A percentile compares a stretch with the other conserved stretches of the same genome.
phyloP scores from a whole-genome alignment of 805 yeast species.

The Wickerhamiella vanderwaltii region DNA sequence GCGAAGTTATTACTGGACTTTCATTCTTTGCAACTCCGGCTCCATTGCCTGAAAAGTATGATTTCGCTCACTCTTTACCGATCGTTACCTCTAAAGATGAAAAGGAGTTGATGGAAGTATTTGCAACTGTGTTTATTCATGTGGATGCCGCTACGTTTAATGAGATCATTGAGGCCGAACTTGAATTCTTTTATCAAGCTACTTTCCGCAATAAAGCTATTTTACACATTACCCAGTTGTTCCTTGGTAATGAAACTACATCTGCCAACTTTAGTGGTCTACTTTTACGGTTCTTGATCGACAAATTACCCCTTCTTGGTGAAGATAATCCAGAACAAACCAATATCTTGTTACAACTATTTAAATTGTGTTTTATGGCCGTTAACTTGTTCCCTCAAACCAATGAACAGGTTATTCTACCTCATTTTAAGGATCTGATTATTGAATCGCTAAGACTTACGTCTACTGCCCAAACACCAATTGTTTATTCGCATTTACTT shows the following conservation, averaged over 20 bases:
- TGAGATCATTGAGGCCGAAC: slow-evolving; percentile 74
- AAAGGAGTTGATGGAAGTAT: slow-evolving; percentile 87
- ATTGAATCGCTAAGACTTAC: slow-evolving; percentile 66
- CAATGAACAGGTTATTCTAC: slow-evolving; percentile 78
- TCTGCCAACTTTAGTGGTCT: slow-evolving; percentile 85
- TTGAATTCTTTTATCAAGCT: slow-evolving; percentile 62
- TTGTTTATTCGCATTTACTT: slow-evolving; percentile 76
- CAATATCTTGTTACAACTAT: slow-evolving; percentile 69
- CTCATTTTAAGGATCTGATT: slow-evolving; percentile 75
- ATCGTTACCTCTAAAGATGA: slow-evolving; percentile 85
- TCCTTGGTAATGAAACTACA: slow-evolving; percentile 86
- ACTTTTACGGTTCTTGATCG: slow-evolving; percentile 59
- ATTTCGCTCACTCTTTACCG: slow-evolving; percentile 61
- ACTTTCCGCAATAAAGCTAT: slow-evolving; percentile 76
- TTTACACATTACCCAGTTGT: slow-evolving; percentile 84
- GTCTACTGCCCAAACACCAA: slow-evolving; percentile 80
- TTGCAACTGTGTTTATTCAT: slow-evolving; percentile 86
- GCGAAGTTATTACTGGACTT: slow-evolving; percentile 75
- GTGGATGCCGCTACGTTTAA: slow-evolving; percentile 92
- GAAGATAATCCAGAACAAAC: slow-evolving; percentile 65
- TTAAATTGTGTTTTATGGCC: slow-evolving; percentile 90
- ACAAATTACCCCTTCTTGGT: slow-evolving; percentile 67
- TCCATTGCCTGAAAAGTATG: slow-evolving; percentile 6
- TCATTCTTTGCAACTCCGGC: slow-evolving; percentile 42
- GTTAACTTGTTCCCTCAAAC: slow-evolving; percentile 77